Percentiles rank a stretch among this genome's conserved stretches.
Conservation (phyloP, 176 grass and related monocot genomes). For the Bolboschoenus planiculmis region DNA sequence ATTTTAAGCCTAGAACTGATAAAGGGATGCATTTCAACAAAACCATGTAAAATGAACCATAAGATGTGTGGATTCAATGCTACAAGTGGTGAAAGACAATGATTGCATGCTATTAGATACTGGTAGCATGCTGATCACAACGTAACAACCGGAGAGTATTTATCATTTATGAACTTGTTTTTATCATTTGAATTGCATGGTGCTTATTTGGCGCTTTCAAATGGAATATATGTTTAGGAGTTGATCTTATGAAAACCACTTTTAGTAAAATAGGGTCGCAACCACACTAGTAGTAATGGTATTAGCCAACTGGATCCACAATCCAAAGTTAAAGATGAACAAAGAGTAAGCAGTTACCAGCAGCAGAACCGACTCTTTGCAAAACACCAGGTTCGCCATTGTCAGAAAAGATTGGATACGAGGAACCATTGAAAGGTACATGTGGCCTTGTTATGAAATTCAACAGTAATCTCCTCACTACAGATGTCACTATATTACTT, state of each 20-base stretch:
- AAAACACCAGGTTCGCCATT: constrained; percentile 70
- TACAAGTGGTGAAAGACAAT: not conserved
- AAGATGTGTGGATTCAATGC: not conserved
- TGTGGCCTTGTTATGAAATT: constrained; percentile 76
- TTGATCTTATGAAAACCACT: not conserved
- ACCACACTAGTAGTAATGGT: not conserved
- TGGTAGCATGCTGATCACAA: not conserved
- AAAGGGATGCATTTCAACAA: not conserved
- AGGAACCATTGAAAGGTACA: constrained; percentile 50
- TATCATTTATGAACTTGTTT: not conserved
- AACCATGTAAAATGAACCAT: not conserved
- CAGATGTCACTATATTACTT: constrained; percentile 44
- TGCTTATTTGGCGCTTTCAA: constrained; percentile 7
- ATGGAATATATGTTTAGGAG: not conserved
- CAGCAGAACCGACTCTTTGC: constrained; percentile 83
- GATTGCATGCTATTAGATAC: not conserved
- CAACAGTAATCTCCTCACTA: constrained; percentile 63
- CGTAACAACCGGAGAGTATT: not conserved
- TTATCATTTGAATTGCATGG: not conserved
- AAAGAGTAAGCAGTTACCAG: constrained; percentile 53
- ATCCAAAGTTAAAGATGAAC: not conserved
- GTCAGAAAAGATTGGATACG: constrained; percentile 62
- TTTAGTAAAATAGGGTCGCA: not conserved
- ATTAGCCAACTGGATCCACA: not conserved
- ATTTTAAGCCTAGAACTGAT: constrained; percentile 5